Evolutionary conservation across 495 filamentous ascomycete species (phyloP).

Genomic region (Amphirosellinia nigrospora): DNA sequence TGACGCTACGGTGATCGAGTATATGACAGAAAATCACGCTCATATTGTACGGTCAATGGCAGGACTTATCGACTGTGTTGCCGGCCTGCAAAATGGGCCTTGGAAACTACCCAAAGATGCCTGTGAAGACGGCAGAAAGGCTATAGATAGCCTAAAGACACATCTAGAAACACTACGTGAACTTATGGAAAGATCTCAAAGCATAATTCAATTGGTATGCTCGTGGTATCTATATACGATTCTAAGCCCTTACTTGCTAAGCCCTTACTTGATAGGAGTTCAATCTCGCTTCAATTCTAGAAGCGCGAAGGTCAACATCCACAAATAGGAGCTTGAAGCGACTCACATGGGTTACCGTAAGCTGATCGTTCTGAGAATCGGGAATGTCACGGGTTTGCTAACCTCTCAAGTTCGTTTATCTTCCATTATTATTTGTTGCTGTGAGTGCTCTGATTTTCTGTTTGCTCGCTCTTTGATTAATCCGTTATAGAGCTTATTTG

Average conservation of each 20-base stretch:
- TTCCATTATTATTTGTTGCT: slow-evolving; percentile 2
- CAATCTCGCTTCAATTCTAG: slow-evolving; percentile 14
- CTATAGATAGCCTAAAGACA: background rate
- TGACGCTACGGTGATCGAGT: slow-evolving; percentile 2
- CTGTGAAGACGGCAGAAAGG: background rate
- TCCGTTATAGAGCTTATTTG: slow-evolving; percentile 1
- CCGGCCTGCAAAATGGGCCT: background rate
- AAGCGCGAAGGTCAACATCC: slow-evolving; percentile 4
- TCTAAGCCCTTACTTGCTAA: background rate
- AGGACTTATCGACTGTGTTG: background rate
- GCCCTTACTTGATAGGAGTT: no score
- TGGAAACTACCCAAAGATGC: background rate
- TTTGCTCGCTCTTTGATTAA: background rate
- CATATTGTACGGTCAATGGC: background rate
- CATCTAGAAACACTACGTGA: background rate
- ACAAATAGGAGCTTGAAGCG: slow-evolving; percentile 12
- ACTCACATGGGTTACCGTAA: slow-evolving; percentile 8
- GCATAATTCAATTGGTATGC: background rate
- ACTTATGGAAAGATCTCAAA: background rate
- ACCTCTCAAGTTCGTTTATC: background rate
- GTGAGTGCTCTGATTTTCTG: background rate
- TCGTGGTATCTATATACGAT: background rate
- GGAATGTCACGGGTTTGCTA: background rate
- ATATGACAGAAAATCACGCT: background rate
- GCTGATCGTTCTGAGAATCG: background rate